These are phyloP conservation scores for Tulasnella sp. DNA, from an alignment of 768 basidiomycete species.

Conservation along the genomic window DNA sequence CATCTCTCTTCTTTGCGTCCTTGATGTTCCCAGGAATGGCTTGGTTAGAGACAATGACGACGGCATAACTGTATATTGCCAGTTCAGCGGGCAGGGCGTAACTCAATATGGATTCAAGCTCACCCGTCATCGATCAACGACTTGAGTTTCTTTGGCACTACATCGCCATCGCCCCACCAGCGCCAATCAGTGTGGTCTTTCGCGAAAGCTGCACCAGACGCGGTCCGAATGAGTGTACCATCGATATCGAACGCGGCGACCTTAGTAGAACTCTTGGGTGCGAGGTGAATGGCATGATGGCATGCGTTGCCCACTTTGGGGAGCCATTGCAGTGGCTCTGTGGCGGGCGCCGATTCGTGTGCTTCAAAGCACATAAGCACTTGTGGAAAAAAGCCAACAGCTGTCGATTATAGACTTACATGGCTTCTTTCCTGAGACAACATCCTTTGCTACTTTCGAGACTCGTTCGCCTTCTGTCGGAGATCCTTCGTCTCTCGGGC, in stretches of 20 bases:
- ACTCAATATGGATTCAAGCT: constrained; percentile 20
- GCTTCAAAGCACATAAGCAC: too few species aligned
- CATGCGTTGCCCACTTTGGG: constrained; percentile 24
- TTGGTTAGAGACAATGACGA: constrained; percentile 81
- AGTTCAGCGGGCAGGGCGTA: neutral
- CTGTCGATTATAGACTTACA: too few species aligned
- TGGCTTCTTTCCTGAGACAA: too few species aligned
- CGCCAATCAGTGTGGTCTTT: constrained; percentile 41
- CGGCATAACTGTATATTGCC: constrained; percentile 40
- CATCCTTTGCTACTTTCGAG: too few species aligned
- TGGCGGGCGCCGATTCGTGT: neutral
- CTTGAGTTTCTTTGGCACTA: constrained; percentile 50
- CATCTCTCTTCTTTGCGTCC: constrained; percentile 23
- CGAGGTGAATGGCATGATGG: constrained; percentile 30
- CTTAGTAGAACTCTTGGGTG: constrained; percentile 39
- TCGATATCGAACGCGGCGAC: constrained; percentile 81
- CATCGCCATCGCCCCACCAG: constrained; percentile 48
- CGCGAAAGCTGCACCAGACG: constrained; percentile 34
- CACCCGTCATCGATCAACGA: constrained; percentile 52
- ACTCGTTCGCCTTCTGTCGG: too few species aligned
- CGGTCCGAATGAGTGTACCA: constrained; percentile 60
- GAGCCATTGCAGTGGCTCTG: constrained; percentile 7
- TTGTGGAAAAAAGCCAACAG: too few species aligned
- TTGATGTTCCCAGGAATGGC: constrained; percentile 29
- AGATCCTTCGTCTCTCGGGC: too few species aligned